Evolutionary conservation across 306 rosid genomes (phyloP), one percentile per base, ranked within the genome.

Genomic region (Gleditsia sinensis): DNA sequence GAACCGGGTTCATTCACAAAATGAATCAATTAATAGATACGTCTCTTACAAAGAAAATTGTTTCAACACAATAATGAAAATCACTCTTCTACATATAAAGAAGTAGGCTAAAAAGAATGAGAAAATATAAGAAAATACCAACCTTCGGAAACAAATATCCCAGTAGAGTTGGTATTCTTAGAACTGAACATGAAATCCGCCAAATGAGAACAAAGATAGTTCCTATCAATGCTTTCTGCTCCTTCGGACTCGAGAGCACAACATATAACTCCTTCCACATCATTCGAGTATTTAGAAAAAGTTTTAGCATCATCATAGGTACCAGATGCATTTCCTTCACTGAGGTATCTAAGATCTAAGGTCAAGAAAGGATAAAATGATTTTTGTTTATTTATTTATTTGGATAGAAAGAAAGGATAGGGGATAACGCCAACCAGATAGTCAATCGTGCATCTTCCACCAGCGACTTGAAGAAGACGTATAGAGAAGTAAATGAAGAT

Each of bases 381-480:
- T n/a, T n/a, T n/a, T n/a, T n/a, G n/a, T n/a, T n/a, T n/a, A n/a
- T n/a, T n/a, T n/a, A n/a, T n/a, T n/a, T n/a, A n/a, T n/a, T n/a
- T n/a, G n/a, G n/a, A n/a, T n/a, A n/a, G n/a, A n/a, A n/a, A n/a
- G n/a, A n/a, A n/a, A 67, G 87, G 77, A 78, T 78, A 80, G 60
- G 82, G 34, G 65, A 88, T 69, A 53, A 77, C 84, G 59, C 78
- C 85, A 5, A 85, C 90, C 40, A 88, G 92, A 65, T 83, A 68
- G 54, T 89, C 72, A 39, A 83, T 65, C 75, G 78, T 45, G 71
- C 71, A 62, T 83, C 69, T 82, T 78, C 91, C 93, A 60, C 87
- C 90, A 46, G 87, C 72, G 71, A 92, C 93, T 88, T 86, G 93
- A 85, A 92, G 84, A 81, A 89, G 87, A 86, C 69, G 70, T 86